These are phyloP conservation scores for Amylocarpus encephaloides DNA, from an alignment of 2,329 filamentous ascomycete species.

Conservation along the genomic window DNA sequence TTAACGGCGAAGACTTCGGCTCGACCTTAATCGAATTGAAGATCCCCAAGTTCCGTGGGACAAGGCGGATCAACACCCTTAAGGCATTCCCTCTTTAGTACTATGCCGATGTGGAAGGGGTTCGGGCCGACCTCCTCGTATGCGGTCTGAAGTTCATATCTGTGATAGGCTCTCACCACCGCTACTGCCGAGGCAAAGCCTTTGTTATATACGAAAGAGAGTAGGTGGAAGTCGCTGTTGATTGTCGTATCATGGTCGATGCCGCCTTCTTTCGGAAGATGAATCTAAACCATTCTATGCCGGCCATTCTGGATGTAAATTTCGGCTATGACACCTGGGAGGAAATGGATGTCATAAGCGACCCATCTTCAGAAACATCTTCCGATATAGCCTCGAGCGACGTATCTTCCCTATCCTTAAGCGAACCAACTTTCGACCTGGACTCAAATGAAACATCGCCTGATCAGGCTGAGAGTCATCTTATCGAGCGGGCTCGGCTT, in stretches of 20 bases:
- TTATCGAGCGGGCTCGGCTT: not conserved
- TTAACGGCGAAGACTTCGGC: constrained; percentile 25
- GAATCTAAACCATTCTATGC: constrained; percentile 23
- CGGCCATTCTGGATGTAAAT: not conserved
- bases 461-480: not conserved
- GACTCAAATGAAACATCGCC: no score
- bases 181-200: constrained; percentile 23
- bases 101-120: constrained; percentile 18
- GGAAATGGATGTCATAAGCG: no score
- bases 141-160: constrained; percentile 28
- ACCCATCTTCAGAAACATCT: no score
- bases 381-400: no score
- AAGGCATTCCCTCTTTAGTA: constrained; percentile 30
- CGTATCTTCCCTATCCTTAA: no score
- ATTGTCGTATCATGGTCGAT: no score
- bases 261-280: constrained; percentile 24
- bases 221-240: no score
- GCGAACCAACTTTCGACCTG: no score
- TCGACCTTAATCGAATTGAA: constrained; percentile 20
- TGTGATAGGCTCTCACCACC: constrained; percentile 25
- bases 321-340: no score
- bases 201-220: constrained; percentile 29
- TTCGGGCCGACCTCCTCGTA: constrained; percentile 23
- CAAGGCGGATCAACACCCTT: constrained; percentile 25
- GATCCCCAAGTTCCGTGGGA: constrained; percentile 11